Percentiles rank a stretch among this genome's conserved stretches.
phyloP scores from a whole-genome alignment of 805 yeast species.

The Metschnikowia vanudenii region DNA sequence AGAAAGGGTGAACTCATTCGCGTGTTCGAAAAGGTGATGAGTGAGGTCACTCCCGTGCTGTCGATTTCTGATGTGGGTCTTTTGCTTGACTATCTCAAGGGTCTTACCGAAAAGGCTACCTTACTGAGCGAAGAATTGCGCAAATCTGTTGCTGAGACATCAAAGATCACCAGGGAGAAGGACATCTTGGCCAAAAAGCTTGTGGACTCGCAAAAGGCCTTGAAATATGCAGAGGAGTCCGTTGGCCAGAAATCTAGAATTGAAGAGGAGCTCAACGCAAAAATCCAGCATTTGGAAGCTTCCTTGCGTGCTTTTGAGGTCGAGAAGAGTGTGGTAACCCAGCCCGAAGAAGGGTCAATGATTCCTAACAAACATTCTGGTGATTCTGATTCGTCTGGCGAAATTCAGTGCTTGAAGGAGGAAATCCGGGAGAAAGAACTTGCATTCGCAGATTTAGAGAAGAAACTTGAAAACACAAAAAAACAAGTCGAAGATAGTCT shows the following conservation, averaged over 20 bases:
- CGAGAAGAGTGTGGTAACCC: background rate
- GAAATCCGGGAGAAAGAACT: conserved; percentile 11
- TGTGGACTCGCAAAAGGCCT: conserved; percentile 14
- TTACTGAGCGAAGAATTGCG: conserved; percentile 67
- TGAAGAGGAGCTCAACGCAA: conserved; percentile 8
- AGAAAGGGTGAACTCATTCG: conserved; percentile 57
- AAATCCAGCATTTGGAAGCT: conserved; percentile 1
- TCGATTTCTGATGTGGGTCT: conserved; percentile 70
- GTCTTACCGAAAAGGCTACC: conserved; percentile 56
- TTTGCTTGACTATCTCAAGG: conserved; percentile 66
- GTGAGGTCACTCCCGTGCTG: conserved; percentile 79
- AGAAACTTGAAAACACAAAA: conserved; percentile 12
- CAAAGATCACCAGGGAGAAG: conserved; percentile 12
- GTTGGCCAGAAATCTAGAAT: conserved; percentile 8
- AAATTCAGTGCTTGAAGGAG: conserved; percentile 2
- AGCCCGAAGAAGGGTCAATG: background rate
- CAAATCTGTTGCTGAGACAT: conserved; percentile 36
- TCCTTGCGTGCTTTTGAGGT: background rate
- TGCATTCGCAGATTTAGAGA: conserved; percentile 12
- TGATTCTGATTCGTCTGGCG: background rate
- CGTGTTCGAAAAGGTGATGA: conserved; percentile 64
- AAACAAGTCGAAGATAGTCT: conserved; percentile 1
- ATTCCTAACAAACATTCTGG: background rate
- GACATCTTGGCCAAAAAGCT: conserved; percentile 13
- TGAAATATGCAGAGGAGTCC: conserved; percentile 19